Evolutionary conservation across 225 moss, liverwort and hornwort species (phyloP).

Genomic region (Anthoceros angustus): DNA sequence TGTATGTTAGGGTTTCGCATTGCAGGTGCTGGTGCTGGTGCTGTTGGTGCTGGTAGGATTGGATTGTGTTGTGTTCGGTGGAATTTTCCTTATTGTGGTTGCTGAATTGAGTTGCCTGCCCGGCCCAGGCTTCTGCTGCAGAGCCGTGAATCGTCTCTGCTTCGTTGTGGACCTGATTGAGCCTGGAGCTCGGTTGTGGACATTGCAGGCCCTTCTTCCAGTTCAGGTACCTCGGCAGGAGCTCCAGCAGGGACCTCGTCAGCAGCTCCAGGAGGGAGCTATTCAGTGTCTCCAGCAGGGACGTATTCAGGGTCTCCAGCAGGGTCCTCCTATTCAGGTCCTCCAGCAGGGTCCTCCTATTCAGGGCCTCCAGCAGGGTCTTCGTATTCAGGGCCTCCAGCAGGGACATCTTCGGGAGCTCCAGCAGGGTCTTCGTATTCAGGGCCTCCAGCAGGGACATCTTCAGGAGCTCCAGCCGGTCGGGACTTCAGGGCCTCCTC

Average conservation of each 20-base stretch:
- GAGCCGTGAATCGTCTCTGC: background rate
- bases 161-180: background rate
- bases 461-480: too few species aligned
- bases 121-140: background rate
- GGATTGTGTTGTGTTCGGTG: background rate
- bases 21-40: background rate
- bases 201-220: background rate
- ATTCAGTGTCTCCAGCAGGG: too few species aligned
- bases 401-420: background rate
- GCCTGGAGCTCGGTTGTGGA: slow-evolving; percentile 1
- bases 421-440: too few species aligned
- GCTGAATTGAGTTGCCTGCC: background rate
- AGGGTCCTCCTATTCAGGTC: too few species aligned
- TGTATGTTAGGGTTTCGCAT: background rate
- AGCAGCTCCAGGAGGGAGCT: too few species aligned
- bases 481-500: too few species aligned
- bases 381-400: background rate
- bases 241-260: too few species aligned
- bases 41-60: background rate
- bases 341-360: background rate
- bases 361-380: background rate
- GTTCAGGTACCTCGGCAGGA: background rate
- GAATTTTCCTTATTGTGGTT: background rate
- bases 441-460: too few species aligned
- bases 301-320: too few species aligned